Evolutionary conservation across 208 protist genomes (phyloP), one percentile per base, ranked within the genome.

Genomic region (Leishmania martiniquensis): DNA sequence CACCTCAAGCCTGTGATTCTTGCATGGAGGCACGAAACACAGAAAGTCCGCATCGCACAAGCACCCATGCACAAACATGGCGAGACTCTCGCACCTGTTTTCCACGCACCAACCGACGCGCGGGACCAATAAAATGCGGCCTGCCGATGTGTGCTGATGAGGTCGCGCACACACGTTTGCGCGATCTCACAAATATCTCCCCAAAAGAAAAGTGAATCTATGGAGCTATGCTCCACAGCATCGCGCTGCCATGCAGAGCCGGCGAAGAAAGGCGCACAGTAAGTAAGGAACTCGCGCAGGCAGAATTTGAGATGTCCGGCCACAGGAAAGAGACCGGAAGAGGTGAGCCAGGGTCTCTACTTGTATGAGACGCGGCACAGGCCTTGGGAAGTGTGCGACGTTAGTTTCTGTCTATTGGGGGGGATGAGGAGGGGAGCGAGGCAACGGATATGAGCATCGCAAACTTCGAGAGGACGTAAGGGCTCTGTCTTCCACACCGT

Each of bases 1-100:
- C 20, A 69, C 44, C n/a, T 87, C 87, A 2, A 65, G 82, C 45
- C 60, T 93, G 44, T 93, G 83, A 72, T 9, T 45, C 4, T 73
- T 22, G 15, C 37, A 44, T 22, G n/a, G 37, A 39, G 4, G 7
- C 7, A 6, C 57, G 0, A 29, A 63, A 63, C 6, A 6, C 22
- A 29, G 22, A 25, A 57, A 15, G 4, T 29, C 52, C 7, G 52
- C n/a, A n/a, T 57, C 52, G 29, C 52, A 57, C 57, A 37, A n/a
- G n/a, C n/a, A n/a, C n/a, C n/a, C 2, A 39, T 29, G 57, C 57
- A 39, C 57, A 20, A 32, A 63, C 29, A 37, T 17, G n/a, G 57
- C 15, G 29, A 62, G 57, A 29, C 29, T 39, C 29, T 9, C 1
- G 57, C 22, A 4, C 57, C 57, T 13, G 29, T 37, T 29, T 5